These are phyloP conservation scores for Microbotryum saponariae DNA, from an alignment of 1,284 basidiomycete genomes.

Conservation along the genomic window DNA sequence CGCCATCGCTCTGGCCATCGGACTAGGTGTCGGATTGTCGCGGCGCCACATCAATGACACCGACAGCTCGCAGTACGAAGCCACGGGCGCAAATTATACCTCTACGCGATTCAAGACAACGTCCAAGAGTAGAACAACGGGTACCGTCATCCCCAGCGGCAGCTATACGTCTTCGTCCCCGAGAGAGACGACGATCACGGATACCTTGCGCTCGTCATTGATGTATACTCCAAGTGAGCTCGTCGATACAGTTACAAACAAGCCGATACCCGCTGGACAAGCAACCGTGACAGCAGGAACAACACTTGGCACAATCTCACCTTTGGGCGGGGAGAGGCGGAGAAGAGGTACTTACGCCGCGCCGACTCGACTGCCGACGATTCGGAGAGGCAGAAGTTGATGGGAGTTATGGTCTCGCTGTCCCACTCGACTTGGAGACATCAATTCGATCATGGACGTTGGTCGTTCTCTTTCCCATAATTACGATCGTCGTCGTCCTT, in stretches of 20 bases:
- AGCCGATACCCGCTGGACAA: constrained; percentile 2
- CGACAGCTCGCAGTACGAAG: constrained; percentile 1
- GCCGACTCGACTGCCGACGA: too few species aligned
- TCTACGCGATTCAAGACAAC: background rate
- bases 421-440: too few species aligned
- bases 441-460: too few species aligned
- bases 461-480: too few species aligned
- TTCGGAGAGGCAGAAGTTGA: too few species aligned
- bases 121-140: constrained; percentile 5
- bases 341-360: too few species aligned
- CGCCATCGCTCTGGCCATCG: constrained; percentile 26
- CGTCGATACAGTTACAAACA: background rate
- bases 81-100: background rate
- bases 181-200: background rate
- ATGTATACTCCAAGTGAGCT: background rate
- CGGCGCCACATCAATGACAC: background rate
- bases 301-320: constrained; percentile 3
- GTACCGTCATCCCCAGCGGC: constrained; percentile 25
- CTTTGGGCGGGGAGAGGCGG: too few species aligned
- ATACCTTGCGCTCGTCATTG: background rate
- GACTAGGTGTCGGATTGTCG: constrained; percentile 26
- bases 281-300: background rate
- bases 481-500: too few species aligned
- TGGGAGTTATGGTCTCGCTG: too few species aligned
- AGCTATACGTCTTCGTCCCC: background rate